Base-by-base conservation (phyloP, 192 early-diverging fungal genomes). In the Mortierella claussenii region DNA sequence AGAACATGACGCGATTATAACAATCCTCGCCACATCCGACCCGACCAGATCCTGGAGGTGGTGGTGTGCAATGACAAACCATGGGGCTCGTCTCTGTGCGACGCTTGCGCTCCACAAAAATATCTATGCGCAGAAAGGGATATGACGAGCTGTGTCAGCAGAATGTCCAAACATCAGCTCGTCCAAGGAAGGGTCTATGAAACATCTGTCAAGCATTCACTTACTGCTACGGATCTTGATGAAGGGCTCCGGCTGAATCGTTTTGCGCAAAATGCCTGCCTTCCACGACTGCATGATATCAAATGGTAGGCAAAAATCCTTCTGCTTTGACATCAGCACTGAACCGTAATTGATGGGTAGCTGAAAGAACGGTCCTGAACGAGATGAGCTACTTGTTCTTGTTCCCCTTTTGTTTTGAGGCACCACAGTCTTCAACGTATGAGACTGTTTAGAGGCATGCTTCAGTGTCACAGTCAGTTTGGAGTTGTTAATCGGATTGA, bases 81-180 rank as follows among this genome's bases (percentile, higher is more conserved):
- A 87, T 74, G 0, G 65, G 68, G 6, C 85, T 78, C 17, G 69
- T 78, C 2, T 69, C 58, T 54, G 80, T 84, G 21, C 82, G 71
- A 3, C 91, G 89, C 54, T 89, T 90, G 27, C 93, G 78, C 55
- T 92, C 90, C 0, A 92, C 84, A 81, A 90, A 95, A 21, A 92
- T 88, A 60, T 95, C 90, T 92, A 79, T 20, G 15, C 4, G 5
- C 26, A 45, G 33, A 15, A 49, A 17, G 12, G 21, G 23, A 10
- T 33, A 2, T 36, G 10, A 46, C 10, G 28, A 47, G 33, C 24
- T n/a, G n/a, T n/a, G n/a, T n/a, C n/a, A n/a, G n/a, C n/a, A n/a
- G n/a, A n/a, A n/a, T n/a, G n/a, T n/a, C n/a, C n/a, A n/a, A n/a
- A n/a, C n/a, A n/a, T n/a, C n/a, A n/a, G n/a, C n/a, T n/a, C n/a